Conservation (phyloP, 345 rosid genomes). For the Stellera chamaejasme region DNA sequence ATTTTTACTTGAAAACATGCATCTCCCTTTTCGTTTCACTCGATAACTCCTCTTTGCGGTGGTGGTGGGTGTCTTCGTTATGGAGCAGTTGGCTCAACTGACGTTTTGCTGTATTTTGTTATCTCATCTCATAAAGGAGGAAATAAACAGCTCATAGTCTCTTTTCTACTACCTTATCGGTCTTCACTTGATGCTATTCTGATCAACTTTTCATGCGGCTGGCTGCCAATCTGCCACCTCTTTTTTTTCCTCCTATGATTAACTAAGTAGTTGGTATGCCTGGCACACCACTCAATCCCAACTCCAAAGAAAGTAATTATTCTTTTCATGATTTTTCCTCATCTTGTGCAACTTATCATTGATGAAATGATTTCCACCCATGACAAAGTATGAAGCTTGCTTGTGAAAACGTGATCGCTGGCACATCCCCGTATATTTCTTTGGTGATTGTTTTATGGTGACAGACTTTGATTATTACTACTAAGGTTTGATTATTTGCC, state of each 20-base stretch:
- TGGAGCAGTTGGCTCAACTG: slow-evolving; percentile 23
- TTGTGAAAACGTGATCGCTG: slow-evolving; percentile 6
- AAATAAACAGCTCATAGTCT: background rate
- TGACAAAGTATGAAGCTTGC: slow-evolving; percentile 3
- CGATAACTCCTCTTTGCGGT: slow-evolving; percentile 15
- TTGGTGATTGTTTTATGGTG: slow-evolving; percentile 8
- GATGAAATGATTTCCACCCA: background rate
- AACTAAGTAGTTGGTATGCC: background rate
- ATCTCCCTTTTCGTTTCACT: slow-evolving; percentile 1
- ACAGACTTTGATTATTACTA: slow-evolving; percentile 6
- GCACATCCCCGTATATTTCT: background rate
- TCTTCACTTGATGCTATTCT: slow-evolving; percentile 4
- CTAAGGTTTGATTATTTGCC: slow-evolving; percentile 16
- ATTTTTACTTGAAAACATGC: slow-evolving; percentile 4
- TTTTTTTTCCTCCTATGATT: slow-evolving; percentile 2
- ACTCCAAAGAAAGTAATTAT: slow-evolving; percentile 5
- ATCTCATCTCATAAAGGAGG: background rate
- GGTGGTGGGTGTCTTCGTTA: slow-evolving; percentile 20
- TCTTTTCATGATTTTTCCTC: slow-evolving; percentile 2
- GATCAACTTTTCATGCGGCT: slow-evolving; percentile 1
- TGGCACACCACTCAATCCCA: background rate
- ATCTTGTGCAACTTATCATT: background rate
- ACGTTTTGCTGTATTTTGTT: slow-evolving; percentile 1
- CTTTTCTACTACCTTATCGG: background rate
- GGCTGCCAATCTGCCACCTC: background rate